Percentiles rank a stretch among this genome's conserved stretches.
phyloP scores from a whole-genome alignment of 805 yeast species.

The Kazachstania bromeliacearum region DNA sequence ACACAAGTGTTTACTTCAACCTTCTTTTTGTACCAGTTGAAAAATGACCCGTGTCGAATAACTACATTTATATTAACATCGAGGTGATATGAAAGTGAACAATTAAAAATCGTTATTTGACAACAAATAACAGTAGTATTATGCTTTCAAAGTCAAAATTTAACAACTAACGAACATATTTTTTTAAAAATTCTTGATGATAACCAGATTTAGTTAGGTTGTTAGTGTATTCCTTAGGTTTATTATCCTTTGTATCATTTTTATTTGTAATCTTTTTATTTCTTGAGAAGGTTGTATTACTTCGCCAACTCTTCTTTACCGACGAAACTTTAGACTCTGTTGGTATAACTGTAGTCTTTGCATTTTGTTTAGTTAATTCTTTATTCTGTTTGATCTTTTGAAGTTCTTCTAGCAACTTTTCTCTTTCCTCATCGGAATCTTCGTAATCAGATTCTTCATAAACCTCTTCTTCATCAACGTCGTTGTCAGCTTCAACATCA shows the following conservation, averaged over 20 bases:
- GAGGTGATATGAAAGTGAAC: too few species aligned
- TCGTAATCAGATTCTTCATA: conserved; percentile 8
- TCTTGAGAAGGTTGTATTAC: conserved; percentile 19
- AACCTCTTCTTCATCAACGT: conserved; percentile 28
- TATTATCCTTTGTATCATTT: conserved; percentile 18
- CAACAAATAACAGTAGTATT: too few species aligned
- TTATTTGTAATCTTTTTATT: conserved; percentile 12
- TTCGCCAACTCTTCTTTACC: conserved; percentile 16
- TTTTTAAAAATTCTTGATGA: conserved; percentile 35
- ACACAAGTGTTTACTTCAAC: too few species aligned
- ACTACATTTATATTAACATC: too few species aligned
- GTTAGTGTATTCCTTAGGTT: conserved; percentile 22
- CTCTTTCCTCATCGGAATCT: conserved; percentile 16
- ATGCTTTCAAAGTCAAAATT: too few species aligned
- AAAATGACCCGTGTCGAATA: too few species aligned
- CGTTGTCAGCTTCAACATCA: conserved; percentile 33
- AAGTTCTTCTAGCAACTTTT: conserved; percentile 1
- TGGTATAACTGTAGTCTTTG: too few species aligned
- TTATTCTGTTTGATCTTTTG: conserved; percentile 13
- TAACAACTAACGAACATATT: conserved; percentile 27
- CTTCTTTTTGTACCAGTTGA: too few species aligned
- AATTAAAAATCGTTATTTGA: too few species aligned
- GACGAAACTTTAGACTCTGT: too few species aligned
- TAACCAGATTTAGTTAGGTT: conserved; percentile 33
- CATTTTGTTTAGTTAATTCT: conserved; percentile 9